Conservation (phyloP, 2,329 filamentous ascomycete genomes). For the Fusarium chlamydosporum region DNA sequence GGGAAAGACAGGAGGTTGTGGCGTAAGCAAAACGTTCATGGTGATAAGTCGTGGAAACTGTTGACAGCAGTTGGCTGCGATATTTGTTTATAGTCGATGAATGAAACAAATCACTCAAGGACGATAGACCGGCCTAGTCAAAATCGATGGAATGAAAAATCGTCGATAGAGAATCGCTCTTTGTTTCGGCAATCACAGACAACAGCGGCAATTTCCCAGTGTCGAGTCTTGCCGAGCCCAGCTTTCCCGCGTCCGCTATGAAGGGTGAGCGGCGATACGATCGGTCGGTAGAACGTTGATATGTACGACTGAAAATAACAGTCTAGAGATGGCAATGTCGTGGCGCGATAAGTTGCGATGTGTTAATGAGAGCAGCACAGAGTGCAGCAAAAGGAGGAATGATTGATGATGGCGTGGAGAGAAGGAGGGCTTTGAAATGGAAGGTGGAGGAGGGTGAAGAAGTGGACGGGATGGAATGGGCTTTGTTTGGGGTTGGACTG, state of each 20-base stretch:
- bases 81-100: constrained; percentile 26
- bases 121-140: constrained; percentile 14
- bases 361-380: not conserved
- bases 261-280: constrained; percentile 4
- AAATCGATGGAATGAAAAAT: constrained; percentile 1
- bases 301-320: not conserved
- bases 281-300: not conserved
- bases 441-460: constrained; percentile 40
- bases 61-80: constrained; percentile 18
- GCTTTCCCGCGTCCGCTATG: constrained; percentile 4
- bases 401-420: constrained; percentile 21
- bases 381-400: not conserved
- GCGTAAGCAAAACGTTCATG: constrained; percentile 75
- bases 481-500: constrained; percentile 35
- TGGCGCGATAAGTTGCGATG: constrained; percentile 1
- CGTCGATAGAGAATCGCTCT: constrained; percentile 8
- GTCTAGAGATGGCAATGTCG: not conserved
- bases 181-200: constrained; percentile 9
- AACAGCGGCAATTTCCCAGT: constrained; percentile 11
- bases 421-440: constrained; percentile 32
- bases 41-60: constrained; percentile 46
- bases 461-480: constrained; percentile 35
- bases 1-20: constrained; percentile 71
- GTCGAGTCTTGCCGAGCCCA: constrained; percentile 4
- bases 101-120: constrained; percentile 32